Base-by-base conservation (phyloP, 2,329 filamentous ascomycete genomes). In the Emmonsia crescens region DNA sequence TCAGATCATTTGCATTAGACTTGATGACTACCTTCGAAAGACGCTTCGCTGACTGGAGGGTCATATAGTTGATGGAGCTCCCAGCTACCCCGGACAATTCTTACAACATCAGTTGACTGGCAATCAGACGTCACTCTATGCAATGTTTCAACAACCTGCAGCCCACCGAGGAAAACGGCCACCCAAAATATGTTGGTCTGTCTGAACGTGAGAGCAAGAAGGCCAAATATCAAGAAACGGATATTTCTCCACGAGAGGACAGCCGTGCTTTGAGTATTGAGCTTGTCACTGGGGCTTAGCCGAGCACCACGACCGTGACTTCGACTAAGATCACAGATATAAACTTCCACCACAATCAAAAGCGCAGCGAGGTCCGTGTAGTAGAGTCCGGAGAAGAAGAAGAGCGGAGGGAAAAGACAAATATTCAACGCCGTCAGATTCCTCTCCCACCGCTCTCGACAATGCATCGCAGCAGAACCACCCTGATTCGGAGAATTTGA, bases 171-270 rank as follows among this genome's bases (percentile, higher is more conserved):
- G 65, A 78, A 80, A 3, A 79, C 67, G 19, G 77, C 87, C 0
- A 92, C 86, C 94, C 94, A 99, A 72, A 99, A 96, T 61, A 97
- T 88, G 69, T 99, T 99, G 0, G 94, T 99, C 74, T 99, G 94
- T 29, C 94, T 82, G 79, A 96, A 94, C 2, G 83, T 77, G 24
- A 99, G 79, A 0, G 90, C 81, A 1, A 83, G 64, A 0, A 90
- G 65, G 0, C 91, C 91, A 5, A 87, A 72, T 0, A 79, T 1
- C 0, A 89, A 64, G 0, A 85, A 73, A 58, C 70, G 66, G 31
- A 74, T 29, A 31, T 71, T 66, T 52, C 70, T 66, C 16, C 68
- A 62, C 14, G 70, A 61, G 10, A 65, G 10, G 52, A 19, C n/a
- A 36, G 33, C 5, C 12, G 55, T 19, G 29, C 21, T 29, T 36